A percentile compares a stretch with the other conserved stretches of the same genome.
phyloP scores from a whole-genome alignment of 805 yeast genomes.

The Starmerella sp. region DNA sequence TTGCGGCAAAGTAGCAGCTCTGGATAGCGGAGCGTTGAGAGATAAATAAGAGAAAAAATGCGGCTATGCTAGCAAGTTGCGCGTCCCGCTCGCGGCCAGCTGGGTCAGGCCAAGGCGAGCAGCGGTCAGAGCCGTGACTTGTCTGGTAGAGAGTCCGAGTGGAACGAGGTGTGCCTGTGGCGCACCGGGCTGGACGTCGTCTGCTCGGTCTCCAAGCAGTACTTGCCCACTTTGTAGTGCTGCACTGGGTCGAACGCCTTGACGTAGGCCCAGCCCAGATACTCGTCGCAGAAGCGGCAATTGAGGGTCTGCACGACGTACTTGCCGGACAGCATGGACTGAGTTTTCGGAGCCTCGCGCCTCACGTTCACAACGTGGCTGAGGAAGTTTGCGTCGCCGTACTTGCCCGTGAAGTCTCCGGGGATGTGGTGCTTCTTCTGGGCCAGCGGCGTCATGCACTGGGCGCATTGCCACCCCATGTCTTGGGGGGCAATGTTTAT shows the following conservation, averaged over 20 bases:
- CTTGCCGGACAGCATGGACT: slow-evolving; percentile 11
- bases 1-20: too few relatives aligned
- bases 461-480: slow-evolving; percentile 11
- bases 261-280: slow-evolving; percentile 18
- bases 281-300: slow-evolving; percentile 14
- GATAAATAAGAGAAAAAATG: not conserved
- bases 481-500: slow-evolving; percentile 2
- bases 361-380: slow-evolving; percentile 9
- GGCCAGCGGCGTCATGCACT: slow-evolving; percentile 11
- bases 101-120: not conserved
- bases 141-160: not conserved
- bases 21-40: too few relatives aligned
- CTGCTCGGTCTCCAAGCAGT: slow-evolving; percentile 12
- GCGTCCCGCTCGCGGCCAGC: too few relatives aligned
- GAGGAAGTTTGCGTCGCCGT: slow-evolving; percentile 12
- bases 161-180: not conserved
- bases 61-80: not conserved
- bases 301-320: slow-evolving; percentile 13
- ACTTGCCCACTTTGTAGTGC: slow-evolving; percentile 17
- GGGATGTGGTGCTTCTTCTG: slow-evolving; percentile 4
- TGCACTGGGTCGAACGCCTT: slow-evolving; percentile 4
- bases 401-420: slow-evolving; percentile 13
- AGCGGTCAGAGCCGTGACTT: not conserved
- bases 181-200: not conserved
- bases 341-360: slow-evolving; percentile 3